These are phyloP conservation scores for Paxillus rubicundulus DNA, from an alignment of 768 basidiomycete genomes.

Conservation along the genomic window DNA sequence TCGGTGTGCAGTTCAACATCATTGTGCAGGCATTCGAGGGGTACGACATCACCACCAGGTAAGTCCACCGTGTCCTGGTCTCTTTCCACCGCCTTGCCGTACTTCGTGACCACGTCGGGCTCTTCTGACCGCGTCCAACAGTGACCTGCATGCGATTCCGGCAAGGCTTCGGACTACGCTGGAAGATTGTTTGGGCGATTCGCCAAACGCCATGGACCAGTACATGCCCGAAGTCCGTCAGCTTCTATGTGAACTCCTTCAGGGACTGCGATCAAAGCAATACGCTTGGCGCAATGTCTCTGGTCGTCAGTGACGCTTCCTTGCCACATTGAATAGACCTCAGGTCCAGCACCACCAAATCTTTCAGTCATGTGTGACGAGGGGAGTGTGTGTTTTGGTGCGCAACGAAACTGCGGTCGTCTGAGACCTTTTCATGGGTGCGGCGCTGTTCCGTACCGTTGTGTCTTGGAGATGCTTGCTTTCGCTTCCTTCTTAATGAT, in stretches of 20 bases:
- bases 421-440: no score
- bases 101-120: background rate
- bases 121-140: conserved; percentile 11
- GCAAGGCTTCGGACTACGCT: conserved; percentile 37
- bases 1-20: conserved; percentile 86
- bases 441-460: background rate
- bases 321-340: conserved; percentile 1
- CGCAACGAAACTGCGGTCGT: no score
- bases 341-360: background rate
- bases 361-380: background rate
- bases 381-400: background rate
- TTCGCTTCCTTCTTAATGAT: background rate
- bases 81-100: background rate
- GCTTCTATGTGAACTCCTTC: conserved; percentile 38
- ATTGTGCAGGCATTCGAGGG: conserved; percentile 72
- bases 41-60: conserved; percentile 78
- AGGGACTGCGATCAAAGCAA: conserved; percentile 42
- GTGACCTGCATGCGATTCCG: conserved; percentile 41
- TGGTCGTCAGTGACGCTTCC: conserved; percentile 6
- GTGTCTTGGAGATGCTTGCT: background rate
- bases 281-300: conserved; percentile 31
- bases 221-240: conserved; percentile 40
- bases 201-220: conserved; percentile 30
- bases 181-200: conserved; percentile 46
- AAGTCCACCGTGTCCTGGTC: conserved; percentile 23